Evolutionary conservation across 352 stramenopile species (phyloP).

Genomic region (Blastocystis sp.): DNA sequence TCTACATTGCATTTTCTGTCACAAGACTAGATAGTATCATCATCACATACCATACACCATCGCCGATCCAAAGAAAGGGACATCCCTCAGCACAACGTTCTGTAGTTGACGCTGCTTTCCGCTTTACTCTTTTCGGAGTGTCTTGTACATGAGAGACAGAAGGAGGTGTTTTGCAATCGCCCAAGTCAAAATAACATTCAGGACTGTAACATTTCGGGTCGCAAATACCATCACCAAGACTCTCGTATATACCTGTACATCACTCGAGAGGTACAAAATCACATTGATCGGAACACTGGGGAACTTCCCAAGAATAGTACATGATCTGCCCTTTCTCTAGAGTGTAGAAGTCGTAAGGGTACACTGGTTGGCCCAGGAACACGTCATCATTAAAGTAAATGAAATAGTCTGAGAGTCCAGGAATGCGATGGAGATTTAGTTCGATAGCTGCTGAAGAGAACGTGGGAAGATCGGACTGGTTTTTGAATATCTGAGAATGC

Average conservation of each 20-base stretch:
- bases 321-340: constrained; percentile 78
- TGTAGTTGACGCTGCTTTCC: neutral
- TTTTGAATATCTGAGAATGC: constrained; percentile 81
- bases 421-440: constrained; percentile 84
- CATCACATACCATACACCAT: constrained; percentile 65
- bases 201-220: constrained; percentile 80
- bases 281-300: constrained; percentile 77
- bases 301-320: constrained; percentile 85
- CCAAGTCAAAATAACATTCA: constrained; percentile 82
- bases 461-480: constrained; percentile 77
- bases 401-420: constrained; percentile 81
- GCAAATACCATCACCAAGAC: constrained; percentile 71
- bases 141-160: neutral
- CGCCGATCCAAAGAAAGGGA: constrained; percentile 75
- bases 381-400: constrained; percentile 94
- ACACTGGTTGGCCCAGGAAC: constrained; percentile 78
- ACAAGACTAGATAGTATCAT: constrained; percentile 66
- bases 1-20: constrained; percentile 75
- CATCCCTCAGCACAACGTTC: constrained; percentile 71
- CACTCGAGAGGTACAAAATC: constrained; percentile 65
- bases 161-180: constrained; percentile 81
- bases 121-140: neutral
- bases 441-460: constrained; percentile 88
- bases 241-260: constrained; percentile 61
- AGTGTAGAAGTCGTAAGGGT: constrained; percentile 83